Conservation (phyloP, 179 eudicot species). For the Nepenthes alata region DNA sequence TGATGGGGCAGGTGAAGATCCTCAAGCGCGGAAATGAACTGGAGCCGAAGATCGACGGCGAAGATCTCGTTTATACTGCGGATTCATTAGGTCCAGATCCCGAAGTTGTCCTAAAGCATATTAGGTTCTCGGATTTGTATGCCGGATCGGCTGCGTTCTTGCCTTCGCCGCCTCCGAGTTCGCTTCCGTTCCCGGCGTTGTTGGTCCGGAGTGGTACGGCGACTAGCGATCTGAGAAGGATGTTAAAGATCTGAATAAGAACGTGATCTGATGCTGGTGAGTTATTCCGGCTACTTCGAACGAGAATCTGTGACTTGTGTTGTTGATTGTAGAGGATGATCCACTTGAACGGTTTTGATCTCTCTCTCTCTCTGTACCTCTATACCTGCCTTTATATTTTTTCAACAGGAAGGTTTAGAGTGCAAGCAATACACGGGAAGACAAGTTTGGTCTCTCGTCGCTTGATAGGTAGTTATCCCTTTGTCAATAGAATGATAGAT, state of each 20-base stretch:
- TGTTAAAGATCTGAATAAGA: background rate
- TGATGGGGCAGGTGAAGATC: slow-evolving; percentile 51
- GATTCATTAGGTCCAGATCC: slow-evolving; percentile 49
- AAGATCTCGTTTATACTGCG: slow-evolving; percentile 20
- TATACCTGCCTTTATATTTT: background rate
- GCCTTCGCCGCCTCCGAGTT: slow-evolving; percentile 27
- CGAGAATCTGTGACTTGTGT: background rate
- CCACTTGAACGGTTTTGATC: background rate
- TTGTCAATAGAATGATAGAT: too few species aligned
- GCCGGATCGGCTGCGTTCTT: slow-evolving; percentile 15
- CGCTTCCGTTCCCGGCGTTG: slow-evolving; percentile 25
- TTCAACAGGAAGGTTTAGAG: slow-evolving; percentile 1
- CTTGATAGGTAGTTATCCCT: too few species aligned
- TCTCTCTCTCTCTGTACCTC: background rate
- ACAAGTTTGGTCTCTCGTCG: too few species aligned
- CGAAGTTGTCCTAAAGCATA: slow-evolving; percentile 23
- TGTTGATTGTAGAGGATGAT: background rate
- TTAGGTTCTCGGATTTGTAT: slow-evolving; percentile 34
- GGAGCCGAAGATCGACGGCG: slow-evolving; percentile 8
- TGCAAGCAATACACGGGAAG: background rate
- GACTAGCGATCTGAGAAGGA: slow-evolving; percentile 13
- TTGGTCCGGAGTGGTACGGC: slow-evolving; percentile 9
- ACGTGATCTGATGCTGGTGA: background rate
- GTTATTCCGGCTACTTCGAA: background rate
- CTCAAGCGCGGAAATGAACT: slow-evolving; percentile 49